A percentile compares a stretch with the other conserved stretches of the same genome.
These are phyloP conservation scores for Arthrobotrys musiformis DNA, from an alignment of 2,329 filamentous ascomycete species.

Conservation along the genomic window DNA sequence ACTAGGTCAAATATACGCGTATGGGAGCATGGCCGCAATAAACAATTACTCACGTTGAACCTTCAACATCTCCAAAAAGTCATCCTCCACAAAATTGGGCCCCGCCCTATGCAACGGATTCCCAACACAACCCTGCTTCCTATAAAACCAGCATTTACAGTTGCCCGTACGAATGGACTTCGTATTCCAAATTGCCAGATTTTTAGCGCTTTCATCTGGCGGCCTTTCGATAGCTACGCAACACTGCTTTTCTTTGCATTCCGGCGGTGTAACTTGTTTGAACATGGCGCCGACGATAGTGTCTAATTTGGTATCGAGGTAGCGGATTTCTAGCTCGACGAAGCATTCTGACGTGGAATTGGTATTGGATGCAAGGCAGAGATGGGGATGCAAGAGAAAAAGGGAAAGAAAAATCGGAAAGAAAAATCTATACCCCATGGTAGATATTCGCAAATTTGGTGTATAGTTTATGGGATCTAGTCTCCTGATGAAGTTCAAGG, in stretches of 20 bases:
- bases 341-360: background rate
- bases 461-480: background rate
- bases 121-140: background rate
- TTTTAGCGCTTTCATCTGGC: background rate
- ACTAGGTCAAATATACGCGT: too few species aligned
- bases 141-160: conserved; percentile 20
- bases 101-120: background rate
- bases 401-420: background rate
- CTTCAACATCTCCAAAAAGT: conserved; percentile 7
- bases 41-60: background rate
- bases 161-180: conserved; percentile 15
- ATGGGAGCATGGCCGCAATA: background rate
- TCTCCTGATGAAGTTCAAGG: too few species aligned
- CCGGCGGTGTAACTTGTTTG: background rate
- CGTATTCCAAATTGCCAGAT: conserved; percentile 12
- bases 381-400: background rate
- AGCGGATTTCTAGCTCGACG: conserved; percentile 20
- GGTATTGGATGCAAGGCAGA: background rate
- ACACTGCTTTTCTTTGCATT: conserved; percentile 2
- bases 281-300: background rate
- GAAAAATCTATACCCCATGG: background rate
- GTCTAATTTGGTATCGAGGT: conserved; percentile 10
- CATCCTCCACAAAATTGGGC: background rate
- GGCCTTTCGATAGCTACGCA: conserved; percentile 17
- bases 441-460: too few species aligned